These are phyloP conservation scores for Corynespora cassiicola DNA, from an alignment of 2,329 filamentous ascomycete species.

Conservation along the genomic window DNA sequence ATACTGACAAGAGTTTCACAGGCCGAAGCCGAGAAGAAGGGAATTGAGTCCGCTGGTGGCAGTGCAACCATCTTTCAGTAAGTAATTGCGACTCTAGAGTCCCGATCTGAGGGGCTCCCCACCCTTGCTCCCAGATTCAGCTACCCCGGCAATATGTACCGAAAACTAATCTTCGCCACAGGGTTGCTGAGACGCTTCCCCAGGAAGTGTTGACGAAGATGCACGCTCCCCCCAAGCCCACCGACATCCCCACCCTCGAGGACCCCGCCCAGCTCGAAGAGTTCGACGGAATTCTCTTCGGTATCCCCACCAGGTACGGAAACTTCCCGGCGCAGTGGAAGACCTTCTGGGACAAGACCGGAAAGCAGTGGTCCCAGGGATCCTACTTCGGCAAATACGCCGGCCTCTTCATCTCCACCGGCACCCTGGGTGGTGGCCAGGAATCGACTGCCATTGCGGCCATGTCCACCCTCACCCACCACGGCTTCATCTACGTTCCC, in stretches of 20 bases:
- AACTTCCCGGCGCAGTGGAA: slow-evolving; percentile 99
- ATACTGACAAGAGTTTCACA: slow-evolving; percentile 42
- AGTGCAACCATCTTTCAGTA: slow-evolving; percentile 82
- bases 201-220: slow-evolving; percentile 87
- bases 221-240: slow-evolving; percentile 80
- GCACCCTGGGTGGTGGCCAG: slow-evolving; percentile 82
- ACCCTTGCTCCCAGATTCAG: slow-evolving; percentile 1
- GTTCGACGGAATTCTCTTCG: slow-evolving; percentile 91
- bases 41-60: slow-evolving; percentile 87
- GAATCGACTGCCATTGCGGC: slow-evolving; percentile 82
- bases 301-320: slow-evolving; percentile 94
- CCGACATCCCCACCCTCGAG: slow-evolving; percentile 67
- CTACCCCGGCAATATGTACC: too few species aligned
- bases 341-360: slow-evolving; percentile 89
- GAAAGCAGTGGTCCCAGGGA: slow-evolving; percentile 80
- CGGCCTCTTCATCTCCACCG: slow-evolving; percentile 91
- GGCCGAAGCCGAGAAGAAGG: slow-evolving; percentile 91
- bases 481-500: slow-evolving; percentile 96
- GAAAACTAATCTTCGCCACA: slow-evolving; percentile 38
- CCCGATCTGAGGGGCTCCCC: background rate
- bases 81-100: too few species aligned
- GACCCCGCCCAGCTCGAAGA: slow-evolving; percentile 67
- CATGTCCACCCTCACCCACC: slow-evolving; percentile 88
- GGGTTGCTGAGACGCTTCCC: slow-evolving; percentile 84
- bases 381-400: slow-evolving; percentile 87